Conservation (phyloP, 805 yeast species). For the Allodekkera sacchari region DNA sequence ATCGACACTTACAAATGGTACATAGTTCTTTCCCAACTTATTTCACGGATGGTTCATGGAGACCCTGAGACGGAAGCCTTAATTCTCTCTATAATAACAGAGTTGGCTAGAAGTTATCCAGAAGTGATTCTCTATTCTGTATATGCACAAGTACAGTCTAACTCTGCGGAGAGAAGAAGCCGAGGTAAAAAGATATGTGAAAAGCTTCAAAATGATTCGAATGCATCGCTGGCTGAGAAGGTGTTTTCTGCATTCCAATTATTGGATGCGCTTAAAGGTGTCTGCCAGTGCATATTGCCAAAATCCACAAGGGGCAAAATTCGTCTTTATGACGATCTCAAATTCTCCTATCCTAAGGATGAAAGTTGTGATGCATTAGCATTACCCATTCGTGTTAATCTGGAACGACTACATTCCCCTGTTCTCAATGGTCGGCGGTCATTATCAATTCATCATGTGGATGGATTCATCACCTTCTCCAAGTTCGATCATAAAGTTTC, state of each 20-base stretch:
- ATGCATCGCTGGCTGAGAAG: conserved; percentile 10
- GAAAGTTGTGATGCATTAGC: conserved; percentile 38
- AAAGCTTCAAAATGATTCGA: conserved; percentile 16
- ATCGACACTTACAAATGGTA: conserved; percentile 64
- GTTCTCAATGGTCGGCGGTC: conserved; percentile 19
- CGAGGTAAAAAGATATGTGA: conserved; percentile 39
- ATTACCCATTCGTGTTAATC: conserved; percentile 65
- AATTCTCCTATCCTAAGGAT: conserved; percentile 23
- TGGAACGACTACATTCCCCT: conserved; percentile 56
- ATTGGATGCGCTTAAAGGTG: conserved; percentile 33
- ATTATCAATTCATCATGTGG: conserved; percentile 9
- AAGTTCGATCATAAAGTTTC: conserved; percentile 60
- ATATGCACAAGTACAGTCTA: conserved; percentile 60
- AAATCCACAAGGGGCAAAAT: conserved; percentile 26
- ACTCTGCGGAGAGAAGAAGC: conserved; percentile 33
- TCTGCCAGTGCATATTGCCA: conserved; percentile 34
- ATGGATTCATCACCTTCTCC: conserved; percentile 40
- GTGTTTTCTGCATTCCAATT: conserved; percentile 25
- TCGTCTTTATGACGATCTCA: conserved; percentile 34
- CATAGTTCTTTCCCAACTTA: conserved; percentile 74
- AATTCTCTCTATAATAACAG: conserved; percentile 48
- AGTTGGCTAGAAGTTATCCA: conserved; percentile 61
- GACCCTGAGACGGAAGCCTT: conserved; percentile 47
- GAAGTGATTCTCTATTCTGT: conserved; percentile 82
- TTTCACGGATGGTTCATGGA: conserved; percentile 68